Base-by-base conservation (phyloP, 2,329 filamentous ascomycete species). In the Coniella vitis region DNA sequence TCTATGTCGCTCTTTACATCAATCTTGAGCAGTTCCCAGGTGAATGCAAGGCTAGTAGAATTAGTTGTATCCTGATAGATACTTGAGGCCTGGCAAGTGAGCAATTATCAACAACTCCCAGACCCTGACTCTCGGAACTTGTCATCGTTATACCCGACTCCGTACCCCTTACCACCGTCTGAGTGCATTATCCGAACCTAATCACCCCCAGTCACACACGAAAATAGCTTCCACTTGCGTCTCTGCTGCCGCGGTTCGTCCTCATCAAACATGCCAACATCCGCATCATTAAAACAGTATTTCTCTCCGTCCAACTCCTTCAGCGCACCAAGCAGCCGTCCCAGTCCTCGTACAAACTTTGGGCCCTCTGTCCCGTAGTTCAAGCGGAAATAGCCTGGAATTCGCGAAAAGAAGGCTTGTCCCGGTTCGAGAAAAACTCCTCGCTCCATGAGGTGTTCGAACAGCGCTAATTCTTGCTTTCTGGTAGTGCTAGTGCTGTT, bases 401-500 rank as follows among this genome's bases (percentile, higher is more conserved):
- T 9, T 19, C 40, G 37, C 1, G 49, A 38, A 8, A 35, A 52
- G 22, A 52, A 52, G 12, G 49, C 49, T 22, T 32, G 42, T 4
- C 49, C 46, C 1, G 49, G 49, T 19, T 52, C 49, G 4, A 52
- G 22, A 20, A 52, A 52, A 7, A 52, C 49, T 1, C 49, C 49
- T 8, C 32, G 32, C 14, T 36, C 36, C 45, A 52, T 49, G 40
- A 52, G 25, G 16, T 49, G 42, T 37, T 49, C 41, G 2, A 45
- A 9, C 10, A 52, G 38, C 19, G 42, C 42, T n/a, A 45, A 19
- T 32, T 52, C 49, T 13, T 32, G 21, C 19, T 39, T n/a, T n/a
- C n/a, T n/a, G n/a, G n/a, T n/a, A n/a, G n/a, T n/a, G n/a, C n/a
- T n/a, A n/a, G n/a, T 38, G 16, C 38, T 45, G 32, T 45, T 41